These are phyloP conservation scores for Colletotrichum nymphaeae DNA, from an alignment of 2,329 filamentous ascomycete genomes.

Conservation along the genomic window DNA sequence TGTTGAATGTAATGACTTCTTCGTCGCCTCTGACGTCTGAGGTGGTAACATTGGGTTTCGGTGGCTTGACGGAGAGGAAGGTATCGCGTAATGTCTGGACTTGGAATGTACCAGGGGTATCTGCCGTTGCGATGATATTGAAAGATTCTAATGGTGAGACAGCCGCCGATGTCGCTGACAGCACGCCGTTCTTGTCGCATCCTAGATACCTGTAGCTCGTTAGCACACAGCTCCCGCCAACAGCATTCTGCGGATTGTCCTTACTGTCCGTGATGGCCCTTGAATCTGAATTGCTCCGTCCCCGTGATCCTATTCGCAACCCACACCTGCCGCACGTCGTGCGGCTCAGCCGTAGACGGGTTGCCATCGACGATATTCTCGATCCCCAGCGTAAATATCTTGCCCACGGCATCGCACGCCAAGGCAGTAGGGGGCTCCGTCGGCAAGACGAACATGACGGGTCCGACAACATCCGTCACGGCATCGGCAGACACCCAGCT, in stretches of 20 bases:
- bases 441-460: conserved; percentile 84
- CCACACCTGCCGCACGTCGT: conserved; percentile 97
- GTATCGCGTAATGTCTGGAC: conserved; percentile 79
- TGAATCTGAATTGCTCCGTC: conserved; percentile 85
- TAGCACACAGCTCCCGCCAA: not conserved
- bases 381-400: conserved; percentile 83
- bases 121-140: conserved; percentile 70
- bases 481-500: conserved; percentile 91
- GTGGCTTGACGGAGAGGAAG: conserved; percentile 73
- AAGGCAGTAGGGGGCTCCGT: conserved; percentile 79
- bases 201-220: conserved; percentile 75
- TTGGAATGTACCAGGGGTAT: conserved; percentile 78
- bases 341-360: conserved; percentile 87
- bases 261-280: conserved; percentile 88
- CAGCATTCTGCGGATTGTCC: conserved; percentile 37
- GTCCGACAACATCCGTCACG: conserved; percentile 80
- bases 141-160: conserved; percentile 88
- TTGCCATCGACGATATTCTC: conserved; percentile 92
- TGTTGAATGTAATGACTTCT: conserved; percentile 73
- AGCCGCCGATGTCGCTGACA: conserved; percentile 83
- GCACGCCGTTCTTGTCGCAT: conserved; percentile 84
- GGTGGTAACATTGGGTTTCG: conserved; percentile 57
- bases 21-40: conserved; percentile 83
- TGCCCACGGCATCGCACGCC: conserved; percentile 87
- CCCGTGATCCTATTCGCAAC: conserved; percentile 86